phyloP scores from a whole-genome alignment of 805 yeast genomes.

The Schwanniomyces sp. region DNA sequence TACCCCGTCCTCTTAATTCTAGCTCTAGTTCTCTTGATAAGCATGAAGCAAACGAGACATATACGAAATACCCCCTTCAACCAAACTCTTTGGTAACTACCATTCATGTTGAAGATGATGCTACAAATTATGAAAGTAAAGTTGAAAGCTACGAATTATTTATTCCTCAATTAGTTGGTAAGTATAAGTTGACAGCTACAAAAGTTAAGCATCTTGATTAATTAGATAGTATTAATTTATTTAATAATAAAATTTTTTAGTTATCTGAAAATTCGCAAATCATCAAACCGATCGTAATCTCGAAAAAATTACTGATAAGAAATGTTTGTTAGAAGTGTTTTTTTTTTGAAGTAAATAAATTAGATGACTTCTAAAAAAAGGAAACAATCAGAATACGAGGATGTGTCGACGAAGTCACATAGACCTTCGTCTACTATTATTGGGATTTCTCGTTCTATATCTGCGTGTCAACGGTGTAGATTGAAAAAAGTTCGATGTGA shows the following conservation, averaged over 20 bases:
- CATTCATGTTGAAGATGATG: conserved; percentile 71
- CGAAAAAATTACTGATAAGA: neutral
- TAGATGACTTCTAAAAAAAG: conserved; percentile 8
- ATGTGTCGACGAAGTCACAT: neutral
- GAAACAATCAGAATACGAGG: neutral
- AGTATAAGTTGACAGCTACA: conserved; percentile 27
- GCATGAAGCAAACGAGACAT: conserved; percentile 22
- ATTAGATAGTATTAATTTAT: neutral
- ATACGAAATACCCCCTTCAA: conserved; percentile 54
- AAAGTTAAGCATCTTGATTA: conserved; percentile 31
- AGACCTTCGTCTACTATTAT: conserved; percentile 11
- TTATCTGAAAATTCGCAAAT: neutral
- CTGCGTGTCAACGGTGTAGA: conserved; percentile 86
- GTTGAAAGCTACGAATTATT: conserved; percentile 68
- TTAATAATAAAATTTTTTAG: neutral
- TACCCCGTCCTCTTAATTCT: conserved; percentile 42
- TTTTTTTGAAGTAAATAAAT: neutral
- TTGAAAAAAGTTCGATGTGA: conserved; percentile 66
- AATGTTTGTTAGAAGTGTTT: neutral
- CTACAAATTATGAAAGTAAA: conserved; percentile 43
- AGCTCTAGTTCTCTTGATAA: conserved; percentile 9
- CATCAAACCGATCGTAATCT: neutral
- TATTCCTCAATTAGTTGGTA: conserved; percentile 58
- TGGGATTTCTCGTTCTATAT: conserved; percentile 62
- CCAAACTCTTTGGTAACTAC: conserved; percentile 63